Percentiles rank a stretch among this genome's conserved stretches.
These are phyloP conservation scores for Ophiostoma fasciatum DNA, from an alignment of 2,329 filamentous ascomycete genomes.

Conservation along the genomic window DNA sequence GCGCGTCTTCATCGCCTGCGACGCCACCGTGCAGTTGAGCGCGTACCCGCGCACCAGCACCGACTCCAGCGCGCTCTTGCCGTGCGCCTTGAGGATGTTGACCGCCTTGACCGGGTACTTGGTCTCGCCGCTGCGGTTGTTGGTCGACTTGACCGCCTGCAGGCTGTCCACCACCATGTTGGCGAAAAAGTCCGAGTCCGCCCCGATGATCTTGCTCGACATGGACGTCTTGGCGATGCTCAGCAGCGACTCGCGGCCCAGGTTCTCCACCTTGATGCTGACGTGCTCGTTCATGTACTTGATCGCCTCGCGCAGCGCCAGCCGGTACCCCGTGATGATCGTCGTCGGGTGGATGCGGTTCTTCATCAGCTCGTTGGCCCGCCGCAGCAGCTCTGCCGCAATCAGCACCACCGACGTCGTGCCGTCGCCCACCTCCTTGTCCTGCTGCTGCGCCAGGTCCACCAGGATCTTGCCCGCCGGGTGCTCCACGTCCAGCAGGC, in stretches of 20 bases:
- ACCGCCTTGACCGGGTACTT: conserved; percentile 99
- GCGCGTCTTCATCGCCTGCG: conserved; percentile 91
- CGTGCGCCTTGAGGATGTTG: conserved; percentile 96
- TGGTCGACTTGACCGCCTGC: conserved; percentile 82
- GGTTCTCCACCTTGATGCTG: conserved; percentile 83
- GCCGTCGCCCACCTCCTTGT: conserved; percentile 97
- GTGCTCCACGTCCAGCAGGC: conserved; percentile 90
- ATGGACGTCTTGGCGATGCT: conserved; percentile 98
- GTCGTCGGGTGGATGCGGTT: conserved; percentile 99
- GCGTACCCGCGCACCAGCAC: conserved; percentile 91
- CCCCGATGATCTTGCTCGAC: conserved; percentile 97
- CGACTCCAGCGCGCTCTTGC: conserved; percentile 79
- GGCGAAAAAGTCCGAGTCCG: conserved; percentile 91
- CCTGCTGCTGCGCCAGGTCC: conserved; percentile 93
- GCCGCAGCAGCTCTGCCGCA: conserved; percentile 81
- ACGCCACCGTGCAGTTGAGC: conserved; percentile 95
- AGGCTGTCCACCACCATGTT: conserved; percentile 97
- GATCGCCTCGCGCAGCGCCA: conserved; percentile 88
- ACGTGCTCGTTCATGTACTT: conserved; percentile 99
- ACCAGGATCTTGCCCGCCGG: conserved; percentile 97
- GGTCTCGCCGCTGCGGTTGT: conserved; percentile 74
- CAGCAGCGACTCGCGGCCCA: conserved; percentile 79
- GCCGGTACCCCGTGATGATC: conserved; percentile 94
- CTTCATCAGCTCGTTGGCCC: conserved; percentile 97
- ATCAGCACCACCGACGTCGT: conserved; percentile 97